Base-by-base conservation (phyloP, 352 stramenopile genomes). In the Pythium insidiosum region DNA sequence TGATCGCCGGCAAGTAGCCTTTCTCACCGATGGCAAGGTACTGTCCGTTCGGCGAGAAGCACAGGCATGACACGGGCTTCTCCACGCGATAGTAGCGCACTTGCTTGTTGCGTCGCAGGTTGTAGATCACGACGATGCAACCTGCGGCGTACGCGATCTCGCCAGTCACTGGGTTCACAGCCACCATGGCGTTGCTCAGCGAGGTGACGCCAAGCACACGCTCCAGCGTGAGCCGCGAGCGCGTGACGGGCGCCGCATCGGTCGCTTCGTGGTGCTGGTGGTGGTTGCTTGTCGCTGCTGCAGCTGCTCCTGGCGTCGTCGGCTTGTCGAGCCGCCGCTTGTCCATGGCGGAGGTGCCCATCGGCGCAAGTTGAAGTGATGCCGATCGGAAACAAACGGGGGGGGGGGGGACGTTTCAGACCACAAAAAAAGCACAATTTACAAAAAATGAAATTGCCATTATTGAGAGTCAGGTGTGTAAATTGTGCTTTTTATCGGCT, bases 111-210 rank as follows among this genome's bases (percentile, higher is more conserved):
- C 81, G 58, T 0, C 78, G 61, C 21, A 89, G 46, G 60, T 88
- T 92, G 73, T 94, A 95, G 35, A 95, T 72, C n/a, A 95, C 84
- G 38, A 95, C 84, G 33, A 94, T 88, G 50, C 80, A 91, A 6
- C 84, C 84, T 3, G 84, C 83, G 4, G 81, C 63, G 54, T 92
- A 95, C 40, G 83, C 84, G 49, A 92, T 68, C 58, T 95, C 81
- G 6, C 78, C 76, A 7, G 73, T 88, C 30, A 73, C 68, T 13
- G 68, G 68, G 45, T 88, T 89, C 20, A 93, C 76, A 3, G 70
- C 72, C 37, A 93, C 56, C 64, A 80, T 77, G 6, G 71, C 62
- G 36, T 93, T 93, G 53, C 70, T 87, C 1, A 75, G 53, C 25
- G 72, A 74, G 5, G 80, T 90, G 10, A 90, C 50, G 13, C 80